These are phyloP conservation scores for Ramularia endophylla DNA, from an alignment of 2,329 filamentous ascomycete species.

Conservation along the genomic window DNA sequence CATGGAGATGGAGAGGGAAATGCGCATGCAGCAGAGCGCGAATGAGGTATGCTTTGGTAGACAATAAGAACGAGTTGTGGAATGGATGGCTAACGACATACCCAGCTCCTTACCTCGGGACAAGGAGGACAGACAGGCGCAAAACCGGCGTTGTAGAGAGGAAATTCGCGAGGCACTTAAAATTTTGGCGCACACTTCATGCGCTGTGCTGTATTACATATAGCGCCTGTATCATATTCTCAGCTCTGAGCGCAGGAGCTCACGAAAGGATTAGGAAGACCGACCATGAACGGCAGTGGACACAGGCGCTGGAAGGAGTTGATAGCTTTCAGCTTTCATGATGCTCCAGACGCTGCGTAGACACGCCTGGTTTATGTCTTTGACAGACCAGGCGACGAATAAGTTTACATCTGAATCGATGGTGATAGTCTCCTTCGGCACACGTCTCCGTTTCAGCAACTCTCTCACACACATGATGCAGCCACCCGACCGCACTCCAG, in stretches of 20 bases:
- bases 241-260: conserved; percentile 10
- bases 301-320: no score
- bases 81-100: conserved; percentile 10
- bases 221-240: conserved; percentile 22
- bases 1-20: conserved; percentile 95
- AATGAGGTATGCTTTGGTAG: conserved; percentile 56
- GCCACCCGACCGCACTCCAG: no score
- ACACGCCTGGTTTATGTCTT: no score
- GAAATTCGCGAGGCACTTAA: conserved; percentile 5
- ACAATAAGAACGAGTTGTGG: neutral
- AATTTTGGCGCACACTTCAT: conserved; percentile 3
- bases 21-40: conserved; percentile 88
- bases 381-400: no score
- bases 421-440: no score
- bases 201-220: conserved; percentile 7
- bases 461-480: no score
- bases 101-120: conserved; percentile 22
- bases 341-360: no score
- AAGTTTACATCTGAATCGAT: no score
- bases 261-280: no score
- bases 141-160: conserved; percentile 21
- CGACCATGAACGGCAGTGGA: no score
- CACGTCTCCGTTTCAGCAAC: no score
- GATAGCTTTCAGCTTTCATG: no score
- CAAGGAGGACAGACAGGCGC: conserved; percentile 16